Base-by-base conservation (phyloP, 2,329 filamentous ascomycete species). In the Podosphaera fusca region DNA sequence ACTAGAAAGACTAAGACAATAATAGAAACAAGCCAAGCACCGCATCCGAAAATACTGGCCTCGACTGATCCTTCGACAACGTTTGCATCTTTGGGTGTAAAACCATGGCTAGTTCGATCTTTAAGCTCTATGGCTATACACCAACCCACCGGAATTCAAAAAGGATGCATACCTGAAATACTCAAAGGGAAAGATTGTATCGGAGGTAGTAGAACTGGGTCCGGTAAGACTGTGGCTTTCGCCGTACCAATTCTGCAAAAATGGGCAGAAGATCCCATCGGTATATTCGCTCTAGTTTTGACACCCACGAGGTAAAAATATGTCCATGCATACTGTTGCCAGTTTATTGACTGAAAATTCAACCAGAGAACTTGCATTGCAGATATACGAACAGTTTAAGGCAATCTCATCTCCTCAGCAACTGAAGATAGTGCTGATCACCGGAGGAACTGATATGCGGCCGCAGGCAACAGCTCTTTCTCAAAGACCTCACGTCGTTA, bases 201-300 rank as follows among this genome's bases (percentile, higher is more conserved):
- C 64, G 92, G 92, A 66, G 89, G 89, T 42, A 94, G 87, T 66
- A 78, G 88, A 60, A 98, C 92, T 0, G 92, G 92, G 74, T 95
- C 90, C 10, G 92, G 92, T 71, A 98, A 98, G 73, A 98, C 92
- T 2, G 82, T 96, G 49, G 89, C 92, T 1, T 98, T 98, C 69
- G 86, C 90, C 0, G 87, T 89, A 8, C 92, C 92, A 0, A 94
- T 98, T 59, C 73, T 98, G 61, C 90, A 96, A 68, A 84, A 84
- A 69, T 96, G 89, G 88, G 81, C 90, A 1, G 79, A 88, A 66
- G 89, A 98, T 71, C 92, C 92, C 0, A 83, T 84, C 59, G 92
- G 87, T 49, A 90, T 96, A 64, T 98, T 87, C 69, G 90, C 81
- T 1, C 73, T 98, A 4, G 79, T 98, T 12, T 72, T 98, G 65